A percentile compares a stretch with the other conserved stretches of the same genome.
Evolutionary conservation across 2,329 filamentous ascomycete species (phyloP).

Genomic region (Clarireedia monteithiana): DNA sequence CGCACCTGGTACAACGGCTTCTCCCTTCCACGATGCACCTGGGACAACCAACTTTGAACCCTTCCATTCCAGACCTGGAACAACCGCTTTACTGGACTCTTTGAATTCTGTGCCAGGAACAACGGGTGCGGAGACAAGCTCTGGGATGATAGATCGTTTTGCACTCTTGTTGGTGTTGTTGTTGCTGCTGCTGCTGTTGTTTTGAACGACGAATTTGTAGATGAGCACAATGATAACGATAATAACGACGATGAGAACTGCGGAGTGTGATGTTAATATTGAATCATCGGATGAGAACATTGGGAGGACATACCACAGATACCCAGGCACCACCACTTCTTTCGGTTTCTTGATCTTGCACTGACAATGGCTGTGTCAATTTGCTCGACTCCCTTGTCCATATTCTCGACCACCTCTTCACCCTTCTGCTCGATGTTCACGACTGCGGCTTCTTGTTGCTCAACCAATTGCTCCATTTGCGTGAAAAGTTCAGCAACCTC

Average conservation of each 20-base stretch:
- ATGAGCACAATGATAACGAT: conserved; percentile 40
- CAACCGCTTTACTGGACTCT: conserved; percentile 9
- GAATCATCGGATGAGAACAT: background rate
- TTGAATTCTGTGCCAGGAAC: conserved; percentile 8
- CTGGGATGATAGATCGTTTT: conserved; percentile 20
- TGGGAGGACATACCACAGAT: conserved; percentile 46
- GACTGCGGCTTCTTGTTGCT: conserved; percentile 78
- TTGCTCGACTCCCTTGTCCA: conserved; percentile 78
- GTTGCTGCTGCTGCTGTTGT: conserved; percentile 3
- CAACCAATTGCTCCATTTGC: conserved; percentile 77
- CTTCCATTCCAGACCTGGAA: conserved; percentile 10
- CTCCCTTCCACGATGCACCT: conserved; percentile 9
- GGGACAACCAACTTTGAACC: conserved; percentile 11
- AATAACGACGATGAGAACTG: conserved; percentile 47
- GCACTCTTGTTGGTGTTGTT: background rate
- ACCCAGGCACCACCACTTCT: conserved; percentile 91
- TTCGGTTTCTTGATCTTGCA: conserved; percentile 60
- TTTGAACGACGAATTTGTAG: conserved; percentile 37
- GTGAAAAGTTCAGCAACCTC: conserved; percentile 84
- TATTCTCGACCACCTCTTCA: conserved; percentile 76
- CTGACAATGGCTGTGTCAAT: conserved; percentile 76
- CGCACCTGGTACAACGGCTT: conserved; percentile 2
- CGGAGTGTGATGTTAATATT: conserved; percentile 14
- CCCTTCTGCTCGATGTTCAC: conserved; percentile 78
- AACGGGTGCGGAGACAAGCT: conserved; percentile 4